Base-by-base conservation (phyloP, 352 stramenopile species). In the Pythium brachiatum region DNA sequence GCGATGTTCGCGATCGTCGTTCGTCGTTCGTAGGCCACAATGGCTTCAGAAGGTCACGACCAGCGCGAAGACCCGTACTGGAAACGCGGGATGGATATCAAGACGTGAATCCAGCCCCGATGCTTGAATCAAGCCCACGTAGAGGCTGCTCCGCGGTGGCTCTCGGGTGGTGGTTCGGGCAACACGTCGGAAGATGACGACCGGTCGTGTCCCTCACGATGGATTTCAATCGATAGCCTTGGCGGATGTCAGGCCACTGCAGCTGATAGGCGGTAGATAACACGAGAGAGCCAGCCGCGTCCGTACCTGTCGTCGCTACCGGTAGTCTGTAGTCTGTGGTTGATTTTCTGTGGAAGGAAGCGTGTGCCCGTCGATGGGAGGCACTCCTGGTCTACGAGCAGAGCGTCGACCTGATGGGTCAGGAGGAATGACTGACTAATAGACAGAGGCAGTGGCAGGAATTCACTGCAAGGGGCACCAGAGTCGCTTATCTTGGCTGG, bases 111-210 rank as follows among this genome's bases (percentile, higher is more conserved):
- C 29, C 29, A 34, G 29, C 29, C 29, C 29, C 9, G 29, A 34
- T 34, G 29, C 29, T 34, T 34, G 29, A 34, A 34, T 34, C 29
- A 34, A 34, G 29, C 29, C 7, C 2, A 2, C n/a, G 39, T 48
- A 48, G 41, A 48, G 41, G 41, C 41, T 13, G 9, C 41, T 26
- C 20, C 7, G 4, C 18, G n/a, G 41, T 34, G 5, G 29, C 29
- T 9, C 29, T 34, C 29, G 29, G 29, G 29, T 34, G 29, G 5
- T 5, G 6, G 18, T 26, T 27, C 25, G n/a, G 4, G 41, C 41
- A 48, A 46, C 32, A 32, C 32, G 12, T 5, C n/a, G 15, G 20
- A 26, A 21, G 52, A 57, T 60, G 53, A 60, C 53, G 53, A 60
- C 53, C 53, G 36, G 16, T 8, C n/a, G 36, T 13, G 36, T 34